These are phyloP conservation scores for Pogostemon cablin DNA, from an alignment of 257 asterid genomes.

Conservation along the genomic window DNA sequence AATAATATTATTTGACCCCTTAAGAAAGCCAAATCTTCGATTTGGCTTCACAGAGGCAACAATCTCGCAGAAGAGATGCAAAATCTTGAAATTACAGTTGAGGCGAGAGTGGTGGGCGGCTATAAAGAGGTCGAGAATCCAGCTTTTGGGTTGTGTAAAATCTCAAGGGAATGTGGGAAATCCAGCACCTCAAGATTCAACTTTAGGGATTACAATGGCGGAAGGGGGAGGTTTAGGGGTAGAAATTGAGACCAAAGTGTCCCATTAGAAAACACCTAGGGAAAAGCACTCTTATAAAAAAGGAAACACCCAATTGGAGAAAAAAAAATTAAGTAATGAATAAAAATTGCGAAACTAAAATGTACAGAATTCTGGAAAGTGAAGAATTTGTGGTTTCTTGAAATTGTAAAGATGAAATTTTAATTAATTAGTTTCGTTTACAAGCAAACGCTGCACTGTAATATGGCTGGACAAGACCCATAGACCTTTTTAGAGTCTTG, in stretches of 20 bases:
- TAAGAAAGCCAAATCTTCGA: neutral
- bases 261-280: conserved; percentile 44
- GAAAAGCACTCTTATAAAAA: conserved; percentile 39
- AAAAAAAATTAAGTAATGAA: neutral
- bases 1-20: conserved; percentile 25
- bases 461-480: conserved; percentile 56
- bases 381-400: conserved; percentile 31
- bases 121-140: conserved; percentile 26
- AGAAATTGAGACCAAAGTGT: conserved; percentile 43
- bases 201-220: conserved; percentile 35
- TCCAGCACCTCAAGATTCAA: conserved; percentile 45
- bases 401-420: conserved; percentile 3
- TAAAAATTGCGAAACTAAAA: neutral
- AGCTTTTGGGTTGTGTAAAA: conserved; percentile 1
- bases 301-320: conserved; percentile 39
- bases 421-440: conserved; percentile 24
- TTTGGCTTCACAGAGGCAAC: conserved; percentile 13
- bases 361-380: conserved; percentile 41
- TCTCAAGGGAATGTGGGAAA: conserved; percentile 26
- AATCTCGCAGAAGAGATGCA: conserved; percentile 2
- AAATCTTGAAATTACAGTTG: conserved; percentile 21
- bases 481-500: conserved; percentile 10
- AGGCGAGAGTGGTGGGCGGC: conserved; percentile 31
- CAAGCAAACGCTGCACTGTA: conserved; percentile 58
- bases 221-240: conserved; percentile 34